Base-by-base conservation (phyloP, 2,329 filamentous ascomycete species). In the Alternaria viburni region DNA sequence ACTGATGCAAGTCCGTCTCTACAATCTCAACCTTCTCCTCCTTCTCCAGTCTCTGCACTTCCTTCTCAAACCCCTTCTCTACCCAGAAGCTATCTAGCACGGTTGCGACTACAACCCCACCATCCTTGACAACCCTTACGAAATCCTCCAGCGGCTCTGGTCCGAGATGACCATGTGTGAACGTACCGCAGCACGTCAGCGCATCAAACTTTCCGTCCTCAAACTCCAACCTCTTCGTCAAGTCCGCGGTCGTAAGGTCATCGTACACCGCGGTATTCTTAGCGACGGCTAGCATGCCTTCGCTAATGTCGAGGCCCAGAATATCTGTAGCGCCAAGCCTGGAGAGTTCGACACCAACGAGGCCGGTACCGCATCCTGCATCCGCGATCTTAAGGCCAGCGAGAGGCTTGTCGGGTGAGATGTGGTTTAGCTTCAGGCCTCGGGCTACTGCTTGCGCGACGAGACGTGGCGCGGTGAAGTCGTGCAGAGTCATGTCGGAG, bases 291-390 rank as follows among this genome's bases (percentile, higher is more conserved):
- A 88, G 81, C 86, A 88, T 88, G 30, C 83, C 82, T 1, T 81
- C 79, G 54, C 83, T 85, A 15, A 87, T 75, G 66, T 88, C 86
- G 25, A 86, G 72, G 25, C 86, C 86, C 54, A 87, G 83, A 45
- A 88, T 81, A n/a, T 79, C 75, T 41, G 79, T 78, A 4, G 81
- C 82, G 3, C 83, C 82, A 30, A 79, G 71, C 41, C 80, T 74
- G 21, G 81, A 78, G 5, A 88, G 81, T 25, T 82, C 82, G 19
- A 81, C 72, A 5, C 85, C 86, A 11, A 86, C 85, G 9, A 86
- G 81, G 0, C 86, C 86, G 0, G 85, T 87, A 5, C 86, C 86
- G 61, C 86, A 87, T n/a, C 86, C 86, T 21, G 85, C 85, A 62
- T 88, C 86, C 0, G 86, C 80, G 59, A 87, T 83, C 3, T 67